Base-by-base conservation (phyloP, 805 yeast genomes). In the Kurtzmaniella cleridarum region DNA sequence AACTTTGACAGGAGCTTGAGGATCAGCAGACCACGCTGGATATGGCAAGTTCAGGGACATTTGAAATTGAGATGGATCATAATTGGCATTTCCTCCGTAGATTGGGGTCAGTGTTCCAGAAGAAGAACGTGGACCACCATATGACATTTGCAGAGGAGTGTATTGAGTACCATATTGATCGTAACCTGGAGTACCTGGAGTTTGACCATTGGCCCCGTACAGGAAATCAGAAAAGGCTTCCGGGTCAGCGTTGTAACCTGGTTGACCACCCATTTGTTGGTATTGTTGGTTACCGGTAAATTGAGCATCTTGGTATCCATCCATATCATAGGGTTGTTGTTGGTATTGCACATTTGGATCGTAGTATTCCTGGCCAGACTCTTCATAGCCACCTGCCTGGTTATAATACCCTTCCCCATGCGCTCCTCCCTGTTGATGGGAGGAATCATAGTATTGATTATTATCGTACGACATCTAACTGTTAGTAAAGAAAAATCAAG, bases 21-120 rank as follows among this genome's bases (percentile, higher is more conserved):
- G 90, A 64, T 93, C 98, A 34, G 95, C 95, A 18, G 96, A 86
- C 98, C 98, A 93, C 37, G 98, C 98, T 32, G 99, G 98, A 62
- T 91, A 93, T 27, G 98, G 99, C 62, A 93, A 89, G 79, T 52
- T 95, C 74, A 66, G 83, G 51, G 60, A 87, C 82, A 73, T 81
- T 67, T 55, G 85, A 66, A 57, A 78, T 61, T 55, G 80, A 6
- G 79, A 68, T 27, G 84, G 83, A 53, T 79, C 83, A 53, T 77
- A 73, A 36, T 45, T 46, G 38, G 69, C 73, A 44, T 73, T 75
- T 41, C 79, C 79, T 30, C 93, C 95, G 57, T 85, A 85, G 50
- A 87, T 78, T 15, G 98, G 98, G 31, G 98, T 93, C 2, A 96
- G 87, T 32, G 96, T 87, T 45, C 97, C 97, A 10, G 95, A 81